phyloP scores from a whole-genome alignment of 176 grass and related monocot genomes.

The Triticum timopheevii region DNA sequence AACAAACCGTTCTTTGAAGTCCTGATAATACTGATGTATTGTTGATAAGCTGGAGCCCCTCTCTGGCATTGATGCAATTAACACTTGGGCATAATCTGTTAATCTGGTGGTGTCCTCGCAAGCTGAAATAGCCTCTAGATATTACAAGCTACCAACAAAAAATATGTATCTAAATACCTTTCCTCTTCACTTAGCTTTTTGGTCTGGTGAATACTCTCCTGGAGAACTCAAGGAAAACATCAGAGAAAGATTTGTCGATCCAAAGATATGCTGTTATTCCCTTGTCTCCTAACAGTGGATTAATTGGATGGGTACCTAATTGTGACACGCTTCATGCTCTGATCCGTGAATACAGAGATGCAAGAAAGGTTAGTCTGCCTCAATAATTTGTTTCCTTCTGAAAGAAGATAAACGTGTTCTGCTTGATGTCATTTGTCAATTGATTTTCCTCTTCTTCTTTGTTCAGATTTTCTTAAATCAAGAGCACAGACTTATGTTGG shows the following conservation, averaged over 20 bases:
- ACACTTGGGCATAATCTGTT: background rate
- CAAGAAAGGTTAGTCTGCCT: slow-evolving; percentile 80
- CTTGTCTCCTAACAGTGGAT: slow-evolving; percentile 93
- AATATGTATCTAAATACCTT: slow-evolving; percentile 24
- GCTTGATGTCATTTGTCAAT: slow-evolving; percentile 13
- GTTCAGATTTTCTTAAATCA: slow-evolving; percentile 96
- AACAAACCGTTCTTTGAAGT: background rate
- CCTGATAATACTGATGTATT: background rate
- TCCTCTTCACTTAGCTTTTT: slow-evolving; percentile 64
- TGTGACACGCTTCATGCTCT: slow-evolving; percentile 93
- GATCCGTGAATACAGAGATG: slow-evolving; percentile 96
- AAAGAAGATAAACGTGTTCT: slow-evolving; percentile 4
- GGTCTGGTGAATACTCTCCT: slow-evolving; percentile 97
- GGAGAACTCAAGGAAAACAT: slow-evolving; percentile 86
- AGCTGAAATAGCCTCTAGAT: slow-evolving; percentile 19
- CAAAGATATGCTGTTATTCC: slow-evolving; percentile 98
- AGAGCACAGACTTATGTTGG: slow-evolving; percentile 91
- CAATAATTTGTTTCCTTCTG: slow-evolving; percentile 21
- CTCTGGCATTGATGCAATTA: slow-evolving; percentile 3
- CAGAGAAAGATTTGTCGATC: slow-evolving; percentile 94
- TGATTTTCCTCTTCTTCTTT: slow-evolving; percentile 26
- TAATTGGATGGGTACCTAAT: slow-evolving; percentile 97
- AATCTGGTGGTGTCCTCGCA: slow-evolving; percentile 6
- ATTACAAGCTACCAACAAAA: background rate
- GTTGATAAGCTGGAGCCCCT: background rate